Conservation (phyloP, 192 early-diverging fungal species). For the Helicostylum pulchrum region DNA sequence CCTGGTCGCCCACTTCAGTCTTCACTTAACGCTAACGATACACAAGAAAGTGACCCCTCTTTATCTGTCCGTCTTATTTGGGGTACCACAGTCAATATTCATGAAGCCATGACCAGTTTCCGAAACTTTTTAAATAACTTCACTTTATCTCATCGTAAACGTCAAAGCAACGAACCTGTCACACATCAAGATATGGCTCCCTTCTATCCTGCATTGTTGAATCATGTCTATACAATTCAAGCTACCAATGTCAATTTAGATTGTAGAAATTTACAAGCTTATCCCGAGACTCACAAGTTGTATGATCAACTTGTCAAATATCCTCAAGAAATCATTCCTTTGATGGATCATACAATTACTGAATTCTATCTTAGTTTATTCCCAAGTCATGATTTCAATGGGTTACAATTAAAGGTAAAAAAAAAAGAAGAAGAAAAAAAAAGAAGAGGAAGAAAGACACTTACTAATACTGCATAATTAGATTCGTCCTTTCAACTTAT, state of each 20-base stretch:
- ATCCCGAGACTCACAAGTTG: slow-evolving; percentile 60
- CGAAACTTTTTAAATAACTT: slow-evolving; percentile 79
- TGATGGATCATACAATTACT: slow-evolving; percentile 86
- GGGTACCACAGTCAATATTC: slow-evolving; percentile 91
- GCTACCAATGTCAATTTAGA: slow-evolving; percentile 84
- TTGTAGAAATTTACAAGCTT: slow-evolving; percentile 75
- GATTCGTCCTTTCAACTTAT: slow-evolving; percentile 86
- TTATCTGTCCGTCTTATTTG: slow-evolving; percentile 67
- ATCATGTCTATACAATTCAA: slow-evolving; percentile 46
- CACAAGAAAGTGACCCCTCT: slow-evolving; percentile 39
- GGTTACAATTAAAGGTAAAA: slow-evolving; percentile 28
- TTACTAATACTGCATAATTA: too few relatives aligned
- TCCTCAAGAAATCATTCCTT: slow-evolving; percentile 93
- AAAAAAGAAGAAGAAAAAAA: too few relatives aligned
- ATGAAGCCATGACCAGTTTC: slow-evolving; percentile 77
- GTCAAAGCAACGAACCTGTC: slow-evolving; percentile 28
- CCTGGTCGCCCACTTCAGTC: not conserved
- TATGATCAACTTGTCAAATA: slow-evolving; percentile 89
- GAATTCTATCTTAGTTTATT: slow-evolving; percentile 69
- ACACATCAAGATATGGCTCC: slow-evolving; percentile 53
- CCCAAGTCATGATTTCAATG: slow-evolving; percentile 47
- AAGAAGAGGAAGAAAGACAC: too few relatives aligned
- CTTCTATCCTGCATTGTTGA: slow-evolving; percentile 75
- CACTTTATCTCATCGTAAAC: slow-evolving; percentile 52
- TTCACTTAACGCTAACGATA: not conserved